Evolutionary conservation across 2,329 filamentous ascomycete species (phyloP).

Genomic region (Sphaerulina vaccinii): DNA sequence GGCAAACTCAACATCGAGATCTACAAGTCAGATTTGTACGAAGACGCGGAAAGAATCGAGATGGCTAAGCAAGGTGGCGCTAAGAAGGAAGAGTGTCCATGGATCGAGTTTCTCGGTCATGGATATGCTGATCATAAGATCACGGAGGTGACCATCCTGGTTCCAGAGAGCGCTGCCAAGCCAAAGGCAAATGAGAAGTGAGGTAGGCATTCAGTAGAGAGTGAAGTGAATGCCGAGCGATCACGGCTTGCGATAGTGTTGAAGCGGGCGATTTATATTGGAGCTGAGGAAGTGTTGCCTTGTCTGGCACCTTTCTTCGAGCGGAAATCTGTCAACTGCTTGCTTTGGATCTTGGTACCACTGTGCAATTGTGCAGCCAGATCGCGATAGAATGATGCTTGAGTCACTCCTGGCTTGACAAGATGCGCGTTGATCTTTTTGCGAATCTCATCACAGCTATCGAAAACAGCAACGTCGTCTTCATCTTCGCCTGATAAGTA

Average conservation of each 20-base stretch:
- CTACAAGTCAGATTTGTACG: constrained; percentile 19
- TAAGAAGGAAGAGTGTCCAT: constrained; percentile 16
- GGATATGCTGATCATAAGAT: constrained; percentile 18
- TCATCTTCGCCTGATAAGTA: constrained; percentile 50
- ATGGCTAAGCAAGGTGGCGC: not conserved
- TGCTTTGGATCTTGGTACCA: constrained; percentile 42
- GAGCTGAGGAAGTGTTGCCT: constrained; percentile 52
- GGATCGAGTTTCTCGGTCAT: constrained; percentile 17
- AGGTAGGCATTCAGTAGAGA: too few relatives aligned
- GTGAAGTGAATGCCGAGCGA: too few relatives aligned
- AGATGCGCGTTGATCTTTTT: constrained; percentile 57
- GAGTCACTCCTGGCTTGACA: constrained; percentile 48
- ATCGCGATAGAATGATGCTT: constrained; percentile 53
- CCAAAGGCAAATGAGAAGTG: too few relatives aligned
- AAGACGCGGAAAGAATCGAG: constrained; percentile 11
- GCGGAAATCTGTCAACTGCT: constrained; percentile 52
- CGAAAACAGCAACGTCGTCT: constrained; percentile 51
- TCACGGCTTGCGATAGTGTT: too few relatives aligned
- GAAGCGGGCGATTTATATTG: too few relatives aligned
- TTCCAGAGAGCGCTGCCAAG: constrained; percentile 2
- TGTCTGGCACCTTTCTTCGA: constrained; percentile 49
- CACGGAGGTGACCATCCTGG: constrained; percentile 14
- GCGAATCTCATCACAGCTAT: constrained; percentile 59
- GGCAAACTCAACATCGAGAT: constrained; percentile 17
- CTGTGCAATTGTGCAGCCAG: constrained; percentile 46